Base-by-base conservation (phyloP, 2,329 filamentous ascomycete genomes). In the Sporothrix pseudoabietina region DNA sequence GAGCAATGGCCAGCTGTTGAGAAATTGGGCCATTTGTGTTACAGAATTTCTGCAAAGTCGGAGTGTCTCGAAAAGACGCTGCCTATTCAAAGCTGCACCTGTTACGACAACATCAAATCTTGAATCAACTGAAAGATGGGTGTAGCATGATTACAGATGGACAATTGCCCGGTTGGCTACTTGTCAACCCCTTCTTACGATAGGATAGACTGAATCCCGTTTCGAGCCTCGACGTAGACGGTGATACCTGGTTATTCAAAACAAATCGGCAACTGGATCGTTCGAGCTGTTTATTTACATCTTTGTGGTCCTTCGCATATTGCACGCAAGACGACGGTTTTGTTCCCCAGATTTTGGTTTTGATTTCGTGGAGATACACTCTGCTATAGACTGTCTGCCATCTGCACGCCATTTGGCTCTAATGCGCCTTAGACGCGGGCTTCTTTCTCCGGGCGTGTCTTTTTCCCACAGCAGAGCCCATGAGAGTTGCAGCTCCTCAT, bases 381-480 rank as follows among this genome's bases (percentile, higher is more conserved):
- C 44, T 52, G 44, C 63, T 49, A 14, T 30, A 68, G 8, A 65
- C n/a, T 30, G 30, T 47, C 59, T 35, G 35, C 16, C 35, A 44
- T 68, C 63, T 68, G 63, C 65, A 39, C 16, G 65, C 16, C 65
- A 61, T 61, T 16, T 22, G 9, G 22, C 30, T 54, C 47, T 52
- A 54, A 69, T 49, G 26, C 22, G 65, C 26, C 65, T 49, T n/a
- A n/a, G 19, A 35, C 65, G 66, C 66, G 54, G 69, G 54, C 54
- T 49, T 71, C 69, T 59, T 72, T 65, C 55, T 52, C 30, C 44
- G 61, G 54, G 70, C 70, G 19, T 54, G 57, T 65, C 54, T 4
- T 52, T 72, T 65, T 66, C 30, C 55, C n/a, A 35, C 52, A n/a
- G 22, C 2, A 47, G 8, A 66, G 32, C n/a, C 41, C 57, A 49